These are phyloP conservation scores for Fusarium heterosporum DNA, from an alignment of 2,329 filamentous ascomycete genomes.

Conservation along the genomic window DNA sequence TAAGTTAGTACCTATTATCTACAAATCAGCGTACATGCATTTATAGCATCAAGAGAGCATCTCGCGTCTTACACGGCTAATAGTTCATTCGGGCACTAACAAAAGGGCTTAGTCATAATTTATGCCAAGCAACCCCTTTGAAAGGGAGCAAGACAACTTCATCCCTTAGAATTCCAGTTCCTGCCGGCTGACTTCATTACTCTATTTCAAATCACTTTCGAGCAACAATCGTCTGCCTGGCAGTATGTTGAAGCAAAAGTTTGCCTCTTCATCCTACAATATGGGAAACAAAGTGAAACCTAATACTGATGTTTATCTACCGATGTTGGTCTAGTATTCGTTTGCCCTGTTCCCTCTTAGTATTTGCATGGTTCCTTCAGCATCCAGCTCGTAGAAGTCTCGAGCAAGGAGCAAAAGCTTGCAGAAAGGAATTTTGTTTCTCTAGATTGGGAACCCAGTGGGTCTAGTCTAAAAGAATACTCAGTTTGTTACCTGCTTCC, in stretches of 20 bases:
- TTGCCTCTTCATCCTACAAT: not conserved
- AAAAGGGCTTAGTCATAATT: conserved; percentile 38
- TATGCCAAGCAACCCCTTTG: conserved; percentile 26
- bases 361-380: not conserved
- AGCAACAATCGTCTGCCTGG: not conserved
- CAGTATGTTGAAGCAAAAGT: not conserved
- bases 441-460: not conserved
- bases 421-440: not conserved
- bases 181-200: conserved; percentile 29
- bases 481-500: not conserved
- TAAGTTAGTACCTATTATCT: too few relatives aligned
- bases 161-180: conserved; percentile 46
- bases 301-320: not conserved
- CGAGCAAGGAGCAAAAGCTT: conserved; percentile 7
- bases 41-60: not conserved
- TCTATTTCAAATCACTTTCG: conserved; percentile 8
- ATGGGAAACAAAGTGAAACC: conserved; percentile 1
- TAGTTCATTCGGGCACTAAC: too few relatives aligned
- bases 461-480: not conserved
- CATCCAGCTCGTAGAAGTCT: conserved; percentile 17
- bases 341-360: not conserved
- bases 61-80: too few relatives aligned
- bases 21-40: not conserved
- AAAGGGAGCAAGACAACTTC: conserved; percentile 41
- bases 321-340: not conserved